Evolutionary conservation across 1,284 basidiomycete genomes (phyloP).

Genomic region (Cryptococcus deneoformans): DNA sequence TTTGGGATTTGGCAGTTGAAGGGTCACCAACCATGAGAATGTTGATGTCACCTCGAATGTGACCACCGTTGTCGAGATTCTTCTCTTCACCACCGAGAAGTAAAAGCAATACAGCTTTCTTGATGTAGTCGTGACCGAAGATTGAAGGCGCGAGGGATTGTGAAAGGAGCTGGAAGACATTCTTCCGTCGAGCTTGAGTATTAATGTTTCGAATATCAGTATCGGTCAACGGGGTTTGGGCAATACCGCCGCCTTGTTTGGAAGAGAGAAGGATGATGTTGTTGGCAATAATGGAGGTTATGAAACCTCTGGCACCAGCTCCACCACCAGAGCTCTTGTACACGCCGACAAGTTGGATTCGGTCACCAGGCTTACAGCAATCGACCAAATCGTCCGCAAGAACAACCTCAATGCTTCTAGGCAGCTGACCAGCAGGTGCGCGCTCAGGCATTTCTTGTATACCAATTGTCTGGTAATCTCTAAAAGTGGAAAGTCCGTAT

Average conservation of each 20-base stretch:
- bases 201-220: constrained; percentile 96
- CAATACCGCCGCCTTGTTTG: constrained; percentile 93
- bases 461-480: constrained; percentile 95
- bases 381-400: constrained; percentile 97
- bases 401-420: constrained; percentile 92
- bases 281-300: constrained; percentile 91
- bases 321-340: constrained; percentile 89
- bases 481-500: constrained; percentile 87
- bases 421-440: constrained; percentile 94
- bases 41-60: constrained; percentile 99
- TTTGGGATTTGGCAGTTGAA: constrained; percentile 94
- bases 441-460: constrained; percentile 99
- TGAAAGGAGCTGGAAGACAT: constrained; percentile 86
- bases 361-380: constrained; percentile 95
- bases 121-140: constrained; percentile 95
- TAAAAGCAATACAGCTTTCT: constrained; percentile 86
- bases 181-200: constrained; percentile 77
- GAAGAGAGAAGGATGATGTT: constrained; percentile 96
- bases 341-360: constrained; percentile 94
- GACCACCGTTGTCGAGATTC: constrained; percentile 95
- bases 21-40: constrained; percentile 99
- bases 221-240: constrained; percentile 88
- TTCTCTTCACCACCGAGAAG: constrained; percentile 97
- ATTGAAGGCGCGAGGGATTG: constrained; percentile 97
- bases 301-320: constrained; percentile 81